phyloP scores from a whole-genome alignment of 805 yeast species.

The Candida germanica region DNA sequence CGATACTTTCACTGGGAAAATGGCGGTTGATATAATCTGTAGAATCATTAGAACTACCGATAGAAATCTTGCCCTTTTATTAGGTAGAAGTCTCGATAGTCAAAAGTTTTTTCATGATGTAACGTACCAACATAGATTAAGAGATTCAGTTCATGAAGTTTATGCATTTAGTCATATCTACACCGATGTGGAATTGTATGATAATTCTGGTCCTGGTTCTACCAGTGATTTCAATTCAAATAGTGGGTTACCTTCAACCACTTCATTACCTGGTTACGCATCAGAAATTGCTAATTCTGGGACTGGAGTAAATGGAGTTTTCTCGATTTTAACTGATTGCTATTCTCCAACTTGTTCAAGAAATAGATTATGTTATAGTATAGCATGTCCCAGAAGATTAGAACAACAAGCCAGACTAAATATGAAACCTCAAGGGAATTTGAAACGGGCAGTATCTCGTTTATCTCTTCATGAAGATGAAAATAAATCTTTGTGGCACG shows the following conservation, averaged over 20 bases:
- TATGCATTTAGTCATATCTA: constrained; percentile 73
- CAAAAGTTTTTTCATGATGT: constrained; percentile 95
- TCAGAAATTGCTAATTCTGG: constrained; percentile 12
- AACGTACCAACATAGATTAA: constrained; percentile 85
- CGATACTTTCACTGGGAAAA: constrained; percentile 89
- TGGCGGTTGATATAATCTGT: constrained; percentile 89
- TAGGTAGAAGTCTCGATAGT: constrained; percentile 91
- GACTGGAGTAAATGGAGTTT: constrained; percentile 78
- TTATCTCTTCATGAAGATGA: constrained; percentile 71
- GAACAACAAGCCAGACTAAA: constrained; percentile 94
- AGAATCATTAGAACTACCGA: constrained; percentile 85
- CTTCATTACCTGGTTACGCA: constrained; percentile 11
- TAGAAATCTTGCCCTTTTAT: constrained; percentile 79
- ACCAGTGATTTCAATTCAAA: constrained; percentile 17
- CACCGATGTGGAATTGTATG: constrained; percentile 43
- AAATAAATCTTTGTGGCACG: constrained; percentile 87
- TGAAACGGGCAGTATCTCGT: constrained; percentile 70
- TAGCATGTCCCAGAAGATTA: constrained; percentile 92
- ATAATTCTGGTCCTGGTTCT: constrained; percentile 17
- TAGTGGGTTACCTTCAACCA: constrained; percentile 13
- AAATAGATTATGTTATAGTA: constrained; percentile 84
- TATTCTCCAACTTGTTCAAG: constrained; percentile 96
- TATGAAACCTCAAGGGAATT: constrained; percentile 82
- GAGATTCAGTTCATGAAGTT: constrained; percentile 85
- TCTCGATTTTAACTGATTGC: constrained; percentile 88